phyloP scores from a whole-genome alignment of 2,329 filamentous ascomycete genomes.

The Colletotrichum spinosum region DNA sequence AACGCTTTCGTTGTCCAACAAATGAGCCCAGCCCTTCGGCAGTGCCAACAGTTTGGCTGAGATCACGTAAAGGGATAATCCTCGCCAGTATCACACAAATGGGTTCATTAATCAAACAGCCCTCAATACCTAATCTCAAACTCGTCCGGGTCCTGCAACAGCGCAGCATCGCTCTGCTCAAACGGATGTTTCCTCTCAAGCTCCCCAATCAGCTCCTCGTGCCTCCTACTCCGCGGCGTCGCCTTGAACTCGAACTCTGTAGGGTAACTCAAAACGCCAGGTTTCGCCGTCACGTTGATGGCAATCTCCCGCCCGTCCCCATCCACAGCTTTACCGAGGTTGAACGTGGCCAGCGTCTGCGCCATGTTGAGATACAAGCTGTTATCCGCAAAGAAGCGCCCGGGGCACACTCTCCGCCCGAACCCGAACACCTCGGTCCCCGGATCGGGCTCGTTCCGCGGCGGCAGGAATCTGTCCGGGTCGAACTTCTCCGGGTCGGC shows the following conservation, averaged over 20 bases:
- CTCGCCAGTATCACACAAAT: too few relatives aligned
- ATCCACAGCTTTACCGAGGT: constrained; percentile 48
- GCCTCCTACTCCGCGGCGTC: constrained; percentile 20
- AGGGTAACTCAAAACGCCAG: constrained; percentile 30
- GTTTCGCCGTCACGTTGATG: constrained; percentile 22
- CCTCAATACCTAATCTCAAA: constrained; percentile 7
- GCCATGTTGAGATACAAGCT: constrained; percentile 46
- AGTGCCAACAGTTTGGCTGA: too few relatives aligned
- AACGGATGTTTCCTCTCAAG: constrained; percentile 24
- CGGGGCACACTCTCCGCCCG: constrained; percentile 51
- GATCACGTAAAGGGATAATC: too few relatives aligned
- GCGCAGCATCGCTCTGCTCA: constrained; percentile 18
- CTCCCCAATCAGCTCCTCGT: constrained; percentile 20
- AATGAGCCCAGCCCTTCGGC: too few relatives aligned
- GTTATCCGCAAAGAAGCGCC: constrained; percentile 46
- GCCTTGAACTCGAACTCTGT: constrained; percentile 26
- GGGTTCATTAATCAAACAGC: too few relatives aligned
- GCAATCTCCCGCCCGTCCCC: constrained; percentile 43
- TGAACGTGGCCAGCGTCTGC: constrained; percentile 55
- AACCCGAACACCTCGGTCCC: constrained; percentile 46
- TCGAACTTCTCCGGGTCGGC: constrained; percentile 51
- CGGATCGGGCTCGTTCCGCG: constrained; percentile 46
- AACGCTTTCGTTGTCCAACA: too few relatives aligned
- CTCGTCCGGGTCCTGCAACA: not conserved
- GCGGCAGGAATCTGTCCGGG: constrained; percentile 47